These are phyloP conservation scores for Apophysomyces ossiformis DNA, from an alignment of 371 early-diverging fungal genomes.

Conservation along the genomic window DNA sequence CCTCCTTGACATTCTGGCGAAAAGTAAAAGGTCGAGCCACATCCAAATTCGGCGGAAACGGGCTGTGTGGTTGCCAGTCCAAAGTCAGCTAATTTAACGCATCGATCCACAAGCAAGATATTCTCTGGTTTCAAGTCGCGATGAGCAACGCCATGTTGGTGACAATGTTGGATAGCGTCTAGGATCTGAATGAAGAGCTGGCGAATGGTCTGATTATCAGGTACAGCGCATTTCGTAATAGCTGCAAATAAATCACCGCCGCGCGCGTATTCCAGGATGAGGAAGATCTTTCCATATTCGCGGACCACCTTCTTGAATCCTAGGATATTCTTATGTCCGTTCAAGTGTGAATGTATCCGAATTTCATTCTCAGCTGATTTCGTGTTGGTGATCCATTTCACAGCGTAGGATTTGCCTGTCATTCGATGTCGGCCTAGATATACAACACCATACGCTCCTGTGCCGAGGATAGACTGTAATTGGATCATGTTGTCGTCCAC, in stretches of 20 bases:
- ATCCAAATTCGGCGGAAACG: constrained; percentile 80
- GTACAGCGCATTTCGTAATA: constrained; percentile 55
- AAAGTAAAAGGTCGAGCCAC: constrained; percentile 90
- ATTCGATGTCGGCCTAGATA: constrained; percentile 53
- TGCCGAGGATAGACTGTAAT: constrained; percentile 61
- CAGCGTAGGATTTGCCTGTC: constrained; percentile 57
- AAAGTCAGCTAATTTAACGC: constrained; percentile 91
- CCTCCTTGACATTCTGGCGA: constrained; percentile 86
- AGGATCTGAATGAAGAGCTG: constrained; percentile 58
- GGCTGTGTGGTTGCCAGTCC: constrained; percentile 82
- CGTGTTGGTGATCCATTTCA: constrained; percentile 63
- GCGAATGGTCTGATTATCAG: constrained; percentile 49
- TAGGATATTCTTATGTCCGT: constrained; percentile 70
- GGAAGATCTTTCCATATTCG: constrained; percentile 55
- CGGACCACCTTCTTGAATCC: constrained; percentile 68
- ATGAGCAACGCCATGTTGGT: constrained; percentile 57
- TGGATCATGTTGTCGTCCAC: constrained; percentile 45
- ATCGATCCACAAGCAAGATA: constrained; percentile 48
- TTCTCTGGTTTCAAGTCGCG: constrained; percentile 80
- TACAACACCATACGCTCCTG: constrained; percentile 76
- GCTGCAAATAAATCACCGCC: constrained; percentile 70
- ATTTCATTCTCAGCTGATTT: constrained; percentile 64
- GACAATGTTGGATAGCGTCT: constrained; percentile 61
- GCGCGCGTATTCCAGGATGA: constrained; percentile 72
- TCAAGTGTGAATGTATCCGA: constrained; percentile 62